Evolutionary conservation across 257 asterid species (phyloP), one percentile per base, ranked within the genome.

Genomic region (Handroanthus guayacan): DNA sequence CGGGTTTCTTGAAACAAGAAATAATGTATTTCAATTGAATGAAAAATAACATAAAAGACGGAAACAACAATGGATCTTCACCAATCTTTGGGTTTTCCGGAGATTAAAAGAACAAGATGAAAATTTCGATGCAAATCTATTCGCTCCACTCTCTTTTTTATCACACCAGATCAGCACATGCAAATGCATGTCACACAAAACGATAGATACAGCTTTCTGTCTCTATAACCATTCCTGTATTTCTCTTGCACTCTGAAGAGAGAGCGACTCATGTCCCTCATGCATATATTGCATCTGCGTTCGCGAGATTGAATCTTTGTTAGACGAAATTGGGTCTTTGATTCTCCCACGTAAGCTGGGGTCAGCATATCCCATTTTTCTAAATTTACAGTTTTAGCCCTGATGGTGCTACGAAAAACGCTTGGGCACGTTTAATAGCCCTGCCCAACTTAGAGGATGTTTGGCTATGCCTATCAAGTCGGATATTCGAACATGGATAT

Each of bases 111-210:
- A 43, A n/a, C 17, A 38, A 44, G 79, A 74, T 69, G 87, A 63
- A 78, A 78, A 81, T 17, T 72, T 79, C 85, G 50, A 83, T 77
- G 87, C 74, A 39, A 77, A 25, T 41, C 31, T 10, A 20, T 16
- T 58, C 17, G 11, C 47, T 14, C 36, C 61, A 12, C 85, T 64
- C 69, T 79, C 58, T 48, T 61, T 79, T 76, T 37, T 66, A 61
- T 80, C 75, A 51, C 25, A 17, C 72, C 81, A 78, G 79, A 66
- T 67, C 51, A 82, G 74, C 83, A 76, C 79, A 80, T 73, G 82
- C 82, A 78, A 62, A 78, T 75, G 81, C 81, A 80, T 69, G 84
- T 77, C 55, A 56, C 62, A 47, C 39, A 69, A 43, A 31, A 18
- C 45, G 31, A 70, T 57, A 45, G 79, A 76, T 78, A 52, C 65